Conservation (phyloP, 495 filamentous ascomycete genomes). For the Hypoxylon crocopeplum region DNA sequence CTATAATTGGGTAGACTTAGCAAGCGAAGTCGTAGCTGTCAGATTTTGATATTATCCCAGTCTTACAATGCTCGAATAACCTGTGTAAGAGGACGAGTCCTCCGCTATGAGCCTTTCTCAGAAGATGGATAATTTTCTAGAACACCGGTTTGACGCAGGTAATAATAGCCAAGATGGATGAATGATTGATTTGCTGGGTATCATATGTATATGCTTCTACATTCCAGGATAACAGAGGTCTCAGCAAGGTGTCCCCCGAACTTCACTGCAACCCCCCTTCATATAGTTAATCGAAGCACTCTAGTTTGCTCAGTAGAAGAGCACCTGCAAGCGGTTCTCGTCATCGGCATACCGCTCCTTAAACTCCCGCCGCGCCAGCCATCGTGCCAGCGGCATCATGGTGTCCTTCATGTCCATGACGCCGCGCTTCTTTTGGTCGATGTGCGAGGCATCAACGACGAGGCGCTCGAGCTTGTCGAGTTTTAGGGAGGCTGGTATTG, state of each 20-base stretch:
- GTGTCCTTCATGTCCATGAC: slow-evolving; percentile 94
- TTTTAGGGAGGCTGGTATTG: slow-evolving; percentile 66
- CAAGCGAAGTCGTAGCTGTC: no score
- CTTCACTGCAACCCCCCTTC: no score
- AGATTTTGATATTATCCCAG: no score
- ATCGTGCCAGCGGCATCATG: slow-evolving; percentile 72
- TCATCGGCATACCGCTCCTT: slow-evolving; percentile 68
- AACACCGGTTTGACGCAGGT: not conserved
- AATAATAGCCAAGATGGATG: not conserved
- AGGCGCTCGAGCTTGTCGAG: slow-evolving; percentile 74
- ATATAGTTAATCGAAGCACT: no score
- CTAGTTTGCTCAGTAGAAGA: slow-evolving; percentile 70
- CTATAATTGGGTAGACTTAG: no score
- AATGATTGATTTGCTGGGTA: slow-evolving; percentile 21
- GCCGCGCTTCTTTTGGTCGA: slow-evolving; percentile 90
- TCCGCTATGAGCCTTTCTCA: no score
- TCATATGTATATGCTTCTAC: slow-evolving; percentile 16
- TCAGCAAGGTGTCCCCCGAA: no score
- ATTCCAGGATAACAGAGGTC: not conserved
- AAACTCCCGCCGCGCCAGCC: slow-evolving; percentile 71
- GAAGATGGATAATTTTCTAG: no score
- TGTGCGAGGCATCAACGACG: slow-evolving; percentile 85
- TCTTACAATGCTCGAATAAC: no score
- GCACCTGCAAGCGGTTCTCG: slow-evolving; percentile 58
- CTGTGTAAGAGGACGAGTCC: no score